Evolutionary conservation across 371 early-diverging fungal genomes (phyloP), one percentile per base, ranked within the genome.

Genomic region (Mortierella polycephala): DNA sequence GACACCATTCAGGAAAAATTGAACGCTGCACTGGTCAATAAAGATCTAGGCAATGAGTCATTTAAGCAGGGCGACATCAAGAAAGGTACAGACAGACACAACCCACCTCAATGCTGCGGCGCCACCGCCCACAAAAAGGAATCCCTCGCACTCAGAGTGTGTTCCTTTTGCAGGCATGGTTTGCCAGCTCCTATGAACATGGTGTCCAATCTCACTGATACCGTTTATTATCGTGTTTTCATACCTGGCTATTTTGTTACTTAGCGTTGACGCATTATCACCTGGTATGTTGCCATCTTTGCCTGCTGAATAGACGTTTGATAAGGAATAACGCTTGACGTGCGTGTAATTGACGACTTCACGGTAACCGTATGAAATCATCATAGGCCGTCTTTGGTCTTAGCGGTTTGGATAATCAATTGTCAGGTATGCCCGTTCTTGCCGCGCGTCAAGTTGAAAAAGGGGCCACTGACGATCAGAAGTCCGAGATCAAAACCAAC

Each of bases 31-130:
- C 20, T 77, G 20, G 57, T 51, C 23, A 49, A 60, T 62, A 82
- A 82, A 67, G 75, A 80, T 56, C 56, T 44, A 1, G 83, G 83
- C 41, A 82, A 80, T 55, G 74, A 71, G 7, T 62, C 72, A 5
- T 82, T 75, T 65, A 80, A 75, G 57, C 39, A 67, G 7, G 75
- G 73, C 23, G 74, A 80, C 60, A 42, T 75, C 18, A 74, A 73
- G 57, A 46, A 63, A 57, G 83, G 83, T 82, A 69, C 45, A 53
- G 14, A 6, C 30, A 11, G 14, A 8, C 50, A 10, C 41, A 30
- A 4, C 30, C 30, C 30, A 30, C 30, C 30, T 30, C 4, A 2
- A 4, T 4, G 30, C 4, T 30, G 30, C 30, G 30, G 4, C 30
- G 30, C 30, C 30, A 2, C 30, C 30, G 1, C 4, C 30, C 30